Evolutionary conservation across 2,329 filamentous ascomycete species (phyloP).

Genomic region (Hirsutella minnesotensis): DNA sequence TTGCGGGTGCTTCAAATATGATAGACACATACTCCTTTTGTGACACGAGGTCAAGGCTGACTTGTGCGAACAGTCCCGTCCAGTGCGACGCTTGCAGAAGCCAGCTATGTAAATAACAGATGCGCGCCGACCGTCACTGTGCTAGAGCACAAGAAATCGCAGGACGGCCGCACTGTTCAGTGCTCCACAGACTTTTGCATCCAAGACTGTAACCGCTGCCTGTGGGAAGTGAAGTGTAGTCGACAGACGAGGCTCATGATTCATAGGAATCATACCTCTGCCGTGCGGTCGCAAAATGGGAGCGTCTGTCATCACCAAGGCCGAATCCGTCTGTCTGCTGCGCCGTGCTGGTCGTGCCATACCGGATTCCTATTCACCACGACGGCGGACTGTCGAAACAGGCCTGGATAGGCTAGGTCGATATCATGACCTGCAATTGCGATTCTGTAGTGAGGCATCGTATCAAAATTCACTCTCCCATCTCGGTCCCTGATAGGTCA

Average conservation of each 20-base stretch:
- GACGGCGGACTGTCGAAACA: conserved; percentile 3
- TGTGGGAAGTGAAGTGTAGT: background rate
- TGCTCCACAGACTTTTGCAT: conserved; percentile 9
- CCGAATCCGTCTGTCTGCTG: conserved; percentile 7
- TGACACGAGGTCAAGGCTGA: too few relatives aligned
- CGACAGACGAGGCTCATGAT: background rate
- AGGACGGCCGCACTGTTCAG: conserved; percentile 5
- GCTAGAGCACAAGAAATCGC: conserved; percentile 3
- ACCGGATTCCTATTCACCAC: conserved; percentile 6
- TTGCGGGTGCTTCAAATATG: too few relatives aligned
- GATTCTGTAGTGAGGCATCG: too few relatives aligned
- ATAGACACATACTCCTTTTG: too few relatives aligned
- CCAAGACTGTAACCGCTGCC: conserved; percentile 5
- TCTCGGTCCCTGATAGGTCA: too few relatives aligned
- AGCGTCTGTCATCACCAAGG: conserved; percentile 6
- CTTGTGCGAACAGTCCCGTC: background rate
- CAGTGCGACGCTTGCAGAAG: background rate
- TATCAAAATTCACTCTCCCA: too few relatives aligned
- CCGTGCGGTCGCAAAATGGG: conserved; percentile 9
- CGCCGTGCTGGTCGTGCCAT: conserved; percentile 6
- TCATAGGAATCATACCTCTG: conserved; percentile 2
- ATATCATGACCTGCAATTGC: too few relatives aligned
- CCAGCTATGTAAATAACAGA: background rate
- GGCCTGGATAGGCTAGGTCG: background rate
- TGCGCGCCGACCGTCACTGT: conserved; percentile 4